Base-by-base conservation (phyloP, 1,139 yeast genomes). In the Geotrichum europaeum region DNA sequence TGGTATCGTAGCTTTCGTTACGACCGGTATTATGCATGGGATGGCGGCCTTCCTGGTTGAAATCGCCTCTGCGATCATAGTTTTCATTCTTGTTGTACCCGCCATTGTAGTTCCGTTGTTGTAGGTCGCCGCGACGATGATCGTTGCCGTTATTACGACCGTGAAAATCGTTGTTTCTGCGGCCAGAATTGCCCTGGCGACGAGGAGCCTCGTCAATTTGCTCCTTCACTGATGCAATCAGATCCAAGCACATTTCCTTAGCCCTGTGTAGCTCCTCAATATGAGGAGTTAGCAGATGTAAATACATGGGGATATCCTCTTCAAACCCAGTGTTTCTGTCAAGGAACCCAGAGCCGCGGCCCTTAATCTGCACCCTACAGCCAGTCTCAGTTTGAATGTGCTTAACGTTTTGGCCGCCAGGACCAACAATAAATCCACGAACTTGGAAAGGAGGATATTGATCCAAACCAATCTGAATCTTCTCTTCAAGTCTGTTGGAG, bases 371-470 rank as follows among this genome's bases (percentile, higher is more conserved):
- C 13, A 75, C 73, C 18, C 70, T 64, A 51, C 74, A 68, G 4
- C 72, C 73, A 1, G 78, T 74, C 51, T 71, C 76, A 43, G 57
- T 60, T 56, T 69, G 70, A 50, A 75, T 73, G 63, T 76, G 79
- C 65, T 75, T 75, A 51, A 76, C 72, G 60, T 76, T 74, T 55
- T 70, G 72, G n/a, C 76, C 77, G 13, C 67, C 70, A 18, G 69
- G 70, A 1, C 78, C 78, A 18, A 75, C 74, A 51, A 75, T 66
- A 40, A 66, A 63, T 9, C 74, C 74, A 7, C 77, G 72, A 22
- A 75, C 65, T 56, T 70, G 69, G 63, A 55, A 65, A 10, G 66
- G 70, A 36, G 64, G 61, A 40, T 60, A 63, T 12, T 60, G 61
- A 25, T 66, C 69, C 30, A 73, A 59, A 22, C 66, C 67, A 24